phyloP scores from a whole-genome alignment of 352 stramenopile species.

The Phytophthora pini region DNA sequence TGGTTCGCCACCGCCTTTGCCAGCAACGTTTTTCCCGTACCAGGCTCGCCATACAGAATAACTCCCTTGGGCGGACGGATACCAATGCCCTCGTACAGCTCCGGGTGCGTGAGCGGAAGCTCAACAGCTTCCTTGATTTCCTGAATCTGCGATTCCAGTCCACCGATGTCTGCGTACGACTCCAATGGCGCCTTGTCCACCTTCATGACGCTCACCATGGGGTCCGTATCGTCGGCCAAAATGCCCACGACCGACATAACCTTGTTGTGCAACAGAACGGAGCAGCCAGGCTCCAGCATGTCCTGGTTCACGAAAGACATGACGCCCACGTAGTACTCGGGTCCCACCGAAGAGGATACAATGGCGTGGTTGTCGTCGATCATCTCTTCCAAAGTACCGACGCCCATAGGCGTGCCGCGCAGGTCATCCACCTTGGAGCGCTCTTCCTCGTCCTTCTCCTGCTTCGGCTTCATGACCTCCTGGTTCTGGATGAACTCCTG shows the following conservation, averaged over 20 bases:
- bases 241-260: conserved; percentile 99
- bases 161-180: conserved; percentile 99
- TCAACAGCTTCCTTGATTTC: conserved; percentile 96
- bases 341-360: conserved; percentile 97
- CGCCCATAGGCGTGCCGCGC: conserved; percentile 97
- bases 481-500: conserved; percentile 99
- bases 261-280: conserved; percentile 99
- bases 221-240: conserved; percentile 98
- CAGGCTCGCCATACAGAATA: conserved; percentile 99
- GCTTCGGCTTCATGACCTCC: conserved; percentile 99
- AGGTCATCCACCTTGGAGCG: conserved; percentile 99
- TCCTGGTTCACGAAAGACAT: conserved; percentile 99
- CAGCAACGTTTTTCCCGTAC: conserved; percentile 99
- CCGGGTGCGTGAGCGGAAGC: conserved; percentile 98
- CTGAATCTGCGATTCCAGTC: conserved; percentile 98
- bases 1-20: conserved; percentile 99
- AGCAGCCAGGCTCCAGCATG: conserved; percentile 98
- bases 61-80: conserved; percentile 99
- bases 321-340: conserved; percentile 99
- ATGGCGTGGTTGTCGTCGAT: conserved; percentile 99
- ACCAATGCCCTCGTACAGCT: conserved; percentile 99
- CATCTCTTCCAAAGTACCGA: conserved; percentile 99
- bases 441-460: conserved; percentile 99
- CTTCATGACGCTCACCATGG: conserved; percentile 99
- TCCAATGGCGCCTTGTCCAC: conserved; percentile 99